Evolutionary conservation across 208 protist genomes (phyloP).

Genomic region (Angomonas ambiguus): DNA sequence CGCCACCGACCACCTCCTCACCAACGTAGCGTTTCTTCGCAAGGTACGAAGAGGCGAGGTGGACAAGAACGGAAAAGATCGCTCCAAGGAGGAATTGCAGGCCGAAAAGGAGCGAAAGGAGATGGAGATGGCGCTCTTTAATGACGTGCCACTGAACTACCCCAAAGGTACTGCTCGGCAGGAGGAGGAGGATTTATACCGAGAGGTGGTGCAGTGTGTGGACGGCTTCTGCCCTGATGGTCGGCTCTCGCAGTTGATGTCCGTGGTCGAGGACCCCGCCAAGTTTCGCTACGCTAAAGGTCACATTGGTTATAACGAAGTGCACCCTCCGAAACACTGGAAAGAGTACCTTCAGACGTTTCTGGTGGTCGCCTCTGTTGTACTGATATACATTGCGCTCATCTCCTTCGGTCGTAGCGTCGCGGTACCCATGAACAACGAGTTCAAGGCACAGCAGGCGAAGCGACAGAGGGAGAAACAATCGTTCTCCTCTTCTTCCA

Average conservation of each 20-base stretch:
- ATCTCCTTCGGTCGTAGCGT: slow-evolving; percentile 12
- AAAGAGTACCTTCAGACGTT: slow-evolving; percentile 12
- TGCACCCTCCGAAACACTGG: slow-evolving; percentile 24
- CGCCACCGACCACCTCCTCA: slow-evolving; percentile 47
- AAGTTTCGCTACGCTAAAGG: slow-evolving; percentile 30
- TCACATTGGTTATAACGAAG: slow-evolving; percentile 63
- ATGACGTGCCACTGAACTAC: slow-evolving; percentile 16
- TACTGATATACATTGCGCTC: slow-evolving; percentile 24
- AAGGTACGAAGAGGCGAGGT: slow-evolving; percentile 30
- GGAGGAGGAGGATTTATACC: slow-evolving; percentile 36
- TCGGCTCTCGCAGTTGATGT: slow-evolving; percentile 35
- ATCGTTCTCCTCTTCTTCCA: too few species aligned
- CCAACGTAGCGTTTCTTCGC: slow-evolving; percentile 47
- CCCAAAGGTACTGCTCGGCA: slow-evolving; percentile 23
- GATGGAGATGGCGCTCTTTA: background rate
- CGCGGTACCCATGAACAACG: slow-evolving; percentile 6
- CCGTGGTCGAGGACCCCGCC: slow-evolving; percentile 45
- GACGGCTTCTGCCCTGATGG: slow-evolving; percentile 33
- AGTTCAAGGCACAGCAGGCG: slow-evolving; percentile 7
- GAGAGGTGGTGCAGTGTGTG: slow-evolving; percentile 37
- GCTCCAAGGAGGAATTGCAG: background rate
- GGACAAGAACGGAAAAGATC: slow-evolving; percentile 21
- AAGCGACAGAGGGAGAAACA: slow-evolving; percentile 21
- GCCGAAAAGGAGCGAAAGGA: background rate
- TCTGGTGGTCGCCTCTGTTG: slow-evolving; percentile 2